phyloP scores from a whole-genome alignment of 495 filamentous ascomycete species.

The Chaetomium cochliodes region DNA sequence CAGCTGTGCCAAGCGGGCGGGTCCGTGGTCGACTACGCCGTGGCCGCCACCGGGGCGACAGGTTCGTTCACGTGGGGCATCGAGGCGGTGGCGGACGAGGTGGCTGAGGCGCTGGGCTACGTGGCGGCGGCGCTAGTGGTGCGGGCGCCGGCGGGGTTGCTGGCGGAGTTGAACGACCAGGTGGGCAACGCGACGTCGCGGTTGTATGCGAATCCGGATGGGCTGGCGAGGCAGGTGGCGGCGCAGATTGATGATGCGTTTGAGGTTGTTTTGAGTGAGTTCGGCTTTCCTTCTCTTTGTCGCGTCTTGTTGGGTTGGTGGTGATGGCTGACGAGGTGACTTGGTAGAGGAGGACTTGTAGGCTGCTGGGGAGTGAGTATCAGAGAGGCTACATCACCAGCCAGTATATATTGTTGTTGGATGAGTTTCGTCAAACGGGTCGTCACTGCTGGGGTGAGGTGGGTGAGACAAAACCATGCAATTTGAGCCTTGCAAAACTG shows the following conservation, averaged over 20 bases:
- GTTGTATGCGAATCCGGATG: neutral
- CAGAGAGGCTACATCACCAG: too few relatives aligned
- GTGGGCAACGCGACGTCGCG: neutral
- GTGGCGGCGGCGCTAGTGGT: neutral
- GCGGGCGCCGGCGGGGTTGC: neutral
- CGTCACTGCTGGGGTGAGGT: too few relatives aligned
- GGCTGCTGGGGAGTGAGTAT: too few relatives aligned
- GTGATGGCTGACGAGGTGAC: too few relatives aligned
- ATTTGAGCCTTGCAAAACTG: neutral
- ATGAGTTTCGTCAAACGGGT: too few relatives aligned
- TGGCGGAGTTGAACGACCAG: neutral
- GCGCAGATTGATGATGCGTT: constrained; percentile 3
- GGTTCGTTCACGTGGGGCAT: neutral
- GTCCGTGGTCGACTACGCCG: neutral
- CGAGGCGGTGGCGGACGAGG: neutral
- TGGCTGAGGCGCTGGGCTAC: neutral
- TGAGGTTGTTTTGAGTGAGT: neutral
- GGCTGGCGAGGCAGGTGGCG: neutral
- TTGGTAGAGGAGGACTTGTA: too few relatives aligned
- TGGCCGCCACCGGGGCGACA: neutral
- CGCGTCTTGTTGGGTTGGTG: neutral
- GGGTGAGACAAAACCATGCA: too few relatives aligned
- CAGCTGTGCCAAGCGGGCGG: neutral
- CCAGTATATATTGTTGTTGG: too few relatives aligned
- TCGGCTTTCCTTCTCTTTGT: neutral